Evolutionary conservation across 2,329 filamentous ascomycete species (phyloP), one percentile per base, ranked within the genome.

Genomic region (Microsporum audouinii): DNA sequence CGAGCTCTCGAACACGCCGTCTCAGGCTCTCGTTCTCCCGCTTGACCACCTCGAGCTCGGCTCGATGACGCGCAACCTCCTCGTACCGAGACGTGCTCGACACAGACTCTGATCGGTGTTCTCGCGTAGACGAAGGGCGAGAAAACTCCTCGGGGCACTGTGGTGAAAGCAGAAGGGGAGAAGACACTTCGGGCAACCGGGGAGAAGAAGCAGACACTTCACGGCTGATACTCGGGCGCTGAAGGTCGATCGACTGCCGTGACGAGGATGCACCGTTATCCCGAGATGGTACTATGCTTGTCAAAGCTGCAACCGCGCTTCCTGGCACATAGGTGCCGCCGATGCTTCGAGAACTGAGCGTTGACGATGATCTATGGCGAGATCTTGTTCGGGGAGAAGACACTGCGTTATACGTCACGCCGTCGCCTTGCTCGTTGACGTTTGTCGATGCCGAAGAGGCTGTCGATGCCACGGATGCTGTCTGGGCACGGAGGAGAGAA

Each of bases 401-500:
- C 81, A 12, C 45, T 10, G 81, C 72, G 43, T 77, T 78, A 27
- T 75, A 43, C 14, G 39, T 14, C 17, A n/a, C 73, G 59, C 80
- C 69, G 65, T 81, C 74, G 51, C 72, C 73, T 1, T 75, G 69
- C 57, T 83, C 81, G 51, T 79, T 77, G 61, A 79, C 71, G 14
- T 75, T 75, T 56, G 76, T 77, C 2, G 81, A 83, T 41, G 79
- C 78, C 7, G 81, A 81, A n/a, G 81, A 83, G 7, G 80, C 69
- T 5, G 82, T 86, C 6, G 82, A 85, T 57, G 82, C 82, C 33
- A 85, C 83, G 0, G 82, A 85, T 4, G 82, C 81, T 6, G 83
- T 83, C 69, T 84, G 83, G 29, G 84, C 82, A 62, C 91, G 88
- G n/a, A 97, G 84, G 59, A 90, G 80, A 14, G 87, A 86, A 39